A percentile compares a stretch with the other conserved stretches of the same genome.
Evolutionary conservation across 768 basidiomycete genomes (phyloP).

Genomic region (Kwoniella mangroviensis): DNA sequence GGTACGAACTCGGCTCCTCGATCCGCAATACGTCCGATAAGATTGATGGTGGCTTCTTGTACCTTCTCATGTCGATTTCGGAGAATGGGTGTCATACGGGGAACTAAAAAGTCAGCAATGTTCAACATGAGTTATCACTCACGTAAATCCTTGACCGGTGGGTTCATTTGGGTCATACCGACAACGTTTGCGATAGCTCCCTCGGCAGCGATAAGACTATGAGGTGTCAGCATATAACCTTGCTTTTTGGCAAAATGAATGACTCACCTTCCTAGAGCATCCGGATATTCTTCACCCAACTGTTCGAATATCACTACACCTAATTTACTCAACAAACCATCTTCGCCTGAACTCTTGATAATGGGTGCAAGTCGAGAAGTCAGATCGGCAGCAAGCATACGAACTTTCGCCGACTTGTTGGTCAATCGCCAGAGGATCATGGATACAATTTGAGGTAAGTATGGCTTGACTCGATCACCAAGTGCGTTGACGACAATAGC

Average conservation of each 20-base stretch:
- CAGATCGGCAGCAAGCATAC: constrained; percentile 98
- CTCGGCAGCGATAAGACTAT: constrained; percentile 97
- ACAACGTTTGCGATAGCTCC: constrained; percentile 99
- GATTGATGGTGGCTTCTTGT: constrained; percentile 98
- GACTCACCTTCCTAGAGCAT: constrained; percentile 78
- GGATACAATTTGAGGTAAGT: constrained; percentile 97
- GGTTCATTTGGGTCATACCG: constrained; percentile 99
- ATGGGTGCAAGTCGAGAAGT: constrained; percentile 94
- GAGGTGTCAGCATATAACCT: constrained; percentile 27
- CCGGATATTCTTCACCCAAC: constrained; percentile 98
- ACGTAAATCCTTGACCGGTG: constrained; percentile 98
- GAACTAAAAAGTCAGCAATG: constrained; percentile 66
- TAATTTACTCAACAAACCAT: constrained; percentile 90
- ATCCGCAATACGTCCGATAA: constrained; percentile 98
- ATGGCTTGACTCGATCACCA: constrained; percentile 92
- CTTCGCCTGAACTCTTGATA: constrained; percentile 98
- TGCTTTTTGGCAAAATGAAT: neutral
- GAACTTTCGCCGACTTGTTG: constrained; percentile 99
- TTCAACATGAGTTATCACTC: constrained; percentile 60
- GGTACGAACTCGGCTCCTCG: constrained; percentile 98
- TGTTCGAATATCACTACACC: constrained; percentile 97
- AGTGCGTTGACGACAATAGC: constrained; percentile 97
- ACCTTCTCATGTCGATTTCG: constrained; percentile 99
- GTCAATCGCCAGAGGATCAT: constrained; percentile 98
- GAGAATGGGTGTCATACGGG: constrained; percentile 99